A percentile compares a stretch with the other conserved stretches of the same genome.
Evolutionary conservation across 148 eudicot genomes (phyloP).

Genomic region (Hydrangea macrophylla): DNA sequence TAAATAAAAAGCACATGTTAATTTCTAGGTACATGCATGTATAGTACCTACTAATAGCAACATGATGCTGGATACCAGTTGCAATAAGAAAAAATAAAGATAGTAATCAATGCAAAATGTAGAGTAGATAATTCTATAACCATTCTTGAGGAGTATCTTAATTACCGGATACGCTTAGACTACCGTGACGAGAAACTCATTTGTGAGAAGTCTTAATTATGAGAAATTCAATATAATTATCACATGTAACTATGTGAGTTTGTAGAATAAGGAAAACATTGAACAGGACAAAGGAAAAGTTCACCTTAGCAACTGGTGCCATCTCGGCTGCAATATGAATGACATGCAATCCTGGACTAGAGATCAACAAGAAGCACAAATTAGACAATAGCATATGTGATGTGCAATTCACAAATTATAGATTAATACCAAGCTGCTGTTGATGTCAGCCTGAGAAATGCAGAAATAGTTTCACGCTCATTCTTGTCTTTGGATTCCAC

Average conservation of each 20-base stretch:
- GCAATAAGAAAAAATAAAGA: background rate
- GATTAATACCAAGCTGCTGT: conserved; percentile 32
- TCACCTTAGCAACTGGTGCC: conserved; percentile 99
- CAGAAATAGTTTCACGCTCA: conserved; percentile 54
- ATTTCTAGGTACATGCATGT: background rate
- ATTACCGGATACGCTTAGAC: background rate
- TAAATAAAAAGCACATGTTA: background rate
- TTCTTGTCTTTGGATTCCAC: conserved; percentile 59
- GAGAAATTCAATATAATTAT: background rate
- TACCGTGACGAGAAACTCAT: background rate
- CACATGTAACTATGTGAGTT: background rate
- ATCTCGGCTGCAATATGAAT: conserved; percentile 97
- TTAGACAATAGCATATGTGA: conserved; percentile 10
- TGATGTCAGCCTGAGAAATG: conserved; percentile 53
- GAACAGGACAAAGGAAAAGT: background rate
- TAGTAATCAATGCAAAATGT: background rate
- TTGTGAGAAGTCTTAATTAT: no score
- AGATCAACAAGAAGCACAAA: conserved; percentile 21
- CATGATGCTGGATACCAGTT: background rate
- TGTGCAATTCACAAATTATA: background rate
- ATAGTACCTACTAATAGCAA: background rate
- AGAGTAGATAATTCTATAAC: background rate
- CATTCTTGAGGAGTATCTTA: background rate
- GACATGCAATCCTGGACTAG: conserved; percentile 76
- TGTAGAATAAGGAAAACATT: background rate